phyloP scores from a whole-genome alignment of 441 rosid species.

The Sinapis alba region DNA sequence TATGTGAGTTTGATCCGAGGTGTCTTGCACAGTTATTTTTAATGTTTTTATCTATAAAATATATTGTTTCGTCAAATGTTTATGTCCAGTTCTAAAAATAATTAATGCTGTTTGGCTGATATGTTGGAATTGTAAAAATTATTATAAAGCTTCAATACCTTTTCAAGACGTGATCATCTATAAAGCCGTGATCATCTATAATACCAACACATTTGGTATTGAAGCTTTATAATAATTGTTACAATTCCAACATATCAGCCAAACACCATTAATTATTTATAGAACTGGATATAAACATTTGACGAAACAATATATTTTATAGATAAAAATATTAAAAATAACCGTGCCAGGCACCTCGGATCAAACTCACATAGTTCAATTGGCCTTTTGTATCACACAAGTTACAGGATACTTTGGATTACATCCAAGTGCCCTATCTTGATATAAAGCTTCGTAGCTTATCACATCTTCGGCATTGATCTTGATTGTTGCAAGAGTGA shows the following conservation, averaged over 20 bases:
- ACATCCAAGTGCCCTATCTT: slow-evolving; percentile 32
- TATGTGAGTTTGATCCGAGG: slow-evolving; percentile 2
- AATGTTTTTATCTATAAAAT: background rate
- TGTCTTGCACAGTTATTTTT: background rate
- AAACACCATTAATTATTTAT: background rate
- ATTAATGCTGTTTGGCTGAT: background rate
- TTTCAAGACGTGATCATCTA: background rate
- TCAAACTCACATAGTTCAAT: slow-evolving; percentile 14
- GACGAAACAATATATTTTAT: background rate
- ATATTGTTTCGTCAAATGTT: background rate
- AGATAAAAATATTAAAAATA: background rate
- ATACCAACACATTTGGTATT: no score
- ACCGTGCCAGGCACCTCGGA: background rate
- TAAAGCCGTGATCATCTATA: no score
- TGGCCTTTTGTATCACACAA: slow-evolving; percentile 6
- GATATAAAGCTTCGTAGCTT: background rate
- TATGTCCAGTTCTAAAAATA: background rate
- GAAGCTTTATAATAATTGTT: background rate
- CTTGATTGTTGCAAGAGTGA: slow-evolving; percentile 33
- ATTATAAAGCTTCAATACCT: background rate
- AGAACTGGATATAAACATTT: background rate
- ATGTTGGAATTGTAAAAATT: background rate
- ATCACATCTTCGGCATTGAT: slow-evolving; percentile 30
- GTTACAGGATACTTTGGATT: background rate
- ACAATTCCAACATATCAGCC: background rate